phyloP scores from a whole-genome alignment of 495 filamentous ascomycete species.

The Hypoxylon lienhwacheense region DNA sequence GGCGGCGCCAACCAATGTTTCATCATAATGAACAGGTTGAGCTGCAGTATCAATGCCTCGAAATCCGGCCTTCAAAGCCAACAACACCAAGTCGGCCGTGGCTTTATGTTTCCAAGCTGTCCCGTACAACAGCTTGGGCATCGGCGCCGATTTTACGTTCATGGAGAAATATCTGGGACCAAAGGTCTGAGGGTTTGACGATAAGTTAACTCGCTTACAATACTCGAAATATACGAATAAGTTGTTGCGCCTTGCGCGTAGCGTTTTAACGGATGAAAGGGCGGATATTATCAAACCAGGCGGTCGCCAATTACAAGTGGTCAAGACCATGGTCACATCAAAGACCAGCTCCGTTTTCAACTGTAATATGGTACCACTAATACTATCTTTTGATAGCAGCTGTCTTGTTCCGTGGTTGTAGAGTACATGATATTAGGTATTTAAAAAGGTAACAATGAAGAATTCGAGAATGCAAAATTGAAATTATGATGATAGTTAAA shows the following conservation, averaged over 20 bases:
- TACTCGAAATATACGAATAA: not conserved
- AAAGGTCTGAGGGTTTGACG: not conserved
- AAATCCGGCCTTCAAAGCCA: slow-evolving; percentile 72
- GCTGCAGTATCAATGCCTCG: slow-evolving; percentile 76
- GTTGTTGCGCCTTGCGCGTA: not conserved
- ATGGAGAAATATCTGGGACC: slow-evolving; percentile 1
- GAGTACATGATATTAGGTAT: too few species aligned
- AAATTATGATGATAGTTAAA: too few species aligned
- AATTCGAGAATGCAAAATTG: too few species aligned
- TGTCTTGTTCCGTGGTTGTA: too few species aligned
- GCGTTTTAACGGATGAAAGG: slow-evolving; percentile 1
- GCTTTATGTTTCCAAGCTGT: slow-evolving; percentile 85
- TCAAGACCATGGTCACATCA: not conserved
- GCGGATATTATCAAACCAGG: not conserved
- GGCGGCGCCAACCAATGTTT: slow-evolving; percentile 68
- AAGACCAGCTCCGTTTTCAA: not conserved
- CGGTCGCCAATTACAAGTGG: not conserved
- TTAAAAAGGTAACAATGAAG: too few species aligned
- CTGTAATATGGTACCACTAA: not conserved
- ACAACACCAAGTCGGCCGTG: slow-evolving; percentile 66
- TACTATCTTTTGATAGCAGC: not conserved
- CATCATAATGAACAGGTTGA: slow-evolving; percentile 77
- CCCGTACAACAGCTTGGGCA: slow-evolving; percentile 72
- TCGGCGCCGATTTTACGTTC: slow-evolving; percentile 26
- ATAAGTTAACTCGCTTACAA: not conserved